phyloP scores from a whole-genome alignment of 2,329 filamentous ascomycete species.

The Teratosphaeria viscida region DNA sequence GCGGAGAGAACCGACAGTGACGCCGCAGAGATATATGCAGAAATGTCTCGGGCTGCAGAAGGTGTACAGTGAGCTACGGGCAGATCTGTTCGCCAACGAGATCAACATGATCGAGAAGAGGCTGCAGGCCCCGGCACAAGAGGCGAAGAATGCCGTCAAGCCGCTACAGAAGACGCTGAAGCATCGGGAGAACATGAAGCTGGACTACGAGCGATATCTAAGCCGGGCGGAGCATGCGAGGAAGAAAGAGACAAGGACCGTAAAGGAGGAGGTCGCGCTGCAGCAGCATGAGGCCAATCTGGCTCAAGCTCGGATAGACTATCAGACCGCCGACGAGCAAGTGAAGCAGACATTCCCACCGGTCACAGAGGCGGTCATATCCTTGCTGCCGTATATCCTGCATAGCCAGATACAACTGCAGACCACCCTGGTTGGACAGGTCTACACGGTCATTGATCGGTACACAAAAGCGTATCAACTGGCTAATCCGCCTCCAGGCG shows the following conservation, averaged over 20 bases:
- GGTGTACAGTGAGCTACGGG: conserved; percentile 59
- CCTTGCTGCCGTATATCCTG: conserved; percentile 62
- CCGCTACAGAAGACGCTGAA: conserved; percentile 75
- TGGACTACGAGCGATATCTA: conserved; percentile 72
- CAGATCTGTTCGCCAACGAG: conserved; percentile 57
- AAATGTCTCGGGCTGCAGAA: conserved; percentile 55
- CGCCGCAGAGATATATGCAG: conserved; percentile 52
- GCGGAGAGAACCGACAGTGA: conserved; percentile 46
- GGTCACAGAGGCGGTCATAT: conserved; percentile 60
- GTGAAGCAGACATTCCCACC: conserved; percentile 61
- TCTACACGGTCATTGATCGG: conserved; percentile 66
- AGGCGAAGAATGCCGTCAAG: conserved; percentile 57
- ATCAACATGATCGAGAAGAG: conserved; percentile 58
- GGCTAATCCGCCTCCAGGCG: conserved; percentile 60
- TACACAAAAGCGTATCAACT: conserved; percentile 61
- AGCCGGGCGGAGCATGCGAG: conserved; percentile 58
- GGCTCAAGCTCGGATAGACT: conserved; percentile 54
- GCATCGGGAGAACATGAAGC: conserved; percentile 69
- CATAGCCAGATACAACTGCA: conserved; percentile 63
- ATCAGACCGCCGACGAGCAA: conserved; percentile 64
- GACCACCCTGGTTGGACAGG: conserved; percentile 64
- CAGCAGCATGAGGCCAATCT: conserved; percentile 64
- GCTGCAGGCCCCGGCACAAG: conserved; percentile 58
- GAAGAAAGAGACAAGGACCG: conserved; percentile 58
- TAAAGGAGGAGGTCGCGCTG: conserved; percentile 62